Evolutionary conservation across 805 yeast genomes (phyloP).

Genomic region (Ogataea angusta): DNA sequence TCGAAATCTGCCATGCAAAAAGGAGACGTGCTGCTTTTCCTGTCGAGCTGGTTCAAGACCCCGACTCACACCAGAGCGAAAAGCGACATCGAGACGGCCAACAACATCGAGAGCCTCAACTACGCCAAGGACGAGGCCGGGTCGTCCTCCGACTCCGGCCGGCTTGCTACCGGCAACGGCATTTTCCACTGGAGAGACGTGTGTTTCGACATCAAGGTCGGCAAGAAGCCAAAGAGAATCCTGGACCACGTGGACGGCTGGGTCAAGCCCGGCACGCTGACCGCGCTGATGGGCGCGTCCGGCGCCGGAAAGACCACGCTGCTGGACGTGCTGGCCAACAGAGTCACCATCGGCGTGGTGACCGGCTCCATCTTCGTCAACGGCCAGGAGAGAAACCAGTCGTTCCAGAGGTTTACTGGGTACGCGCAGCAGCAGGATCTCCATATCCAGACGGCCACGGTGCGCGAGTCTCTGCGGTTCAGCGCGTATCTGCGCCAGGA

Average conservation of each 20-base stretch:
- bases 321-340: constrained; percentile 47
- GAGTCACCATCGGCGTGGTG: constrained; percentile 49
- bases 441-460: constrained; percentile 45
- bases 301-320: constrained; percentile 59
- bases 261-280: constrained; percentile 76
- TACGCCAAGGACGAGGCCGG: not conserved
- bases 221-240: constrained; percentile 52
- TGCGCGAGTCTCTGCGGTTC: constrained; percentile 47
- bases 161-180: constrained; percentile 31
- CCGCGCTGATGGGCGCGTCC: constrained; percentile 63
- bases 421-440: constrained; percentile 57
- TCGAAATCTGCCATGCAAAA: constrained; percentile 58
- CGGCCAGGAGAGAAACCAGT: constrained; percentile 41
- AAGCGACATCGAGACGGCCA: constrained; percentile 22
- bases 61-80: constrained; percentile 32
- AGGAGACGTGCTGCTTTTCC: constrained; percentile 63
- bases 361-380: constrained; percentile 54
- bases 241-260: constrained; percentile 67
- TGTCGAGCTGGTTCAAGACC: constrained; percentile 39
- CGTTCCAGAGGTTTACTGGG: constrained; percentile 50
- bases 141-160: not conserved
- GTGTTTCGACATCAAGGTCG: constrained; percentile 60
- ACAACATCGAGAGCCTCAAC: not conserved
- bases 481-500: constrained; percentile 47
- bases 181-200: constrained; percentile 74